Base-by-base conservation (phyloP, 2,329 filamentous ascomycete genomes). In the Stagonosporopsis rhizophila region DNA sequence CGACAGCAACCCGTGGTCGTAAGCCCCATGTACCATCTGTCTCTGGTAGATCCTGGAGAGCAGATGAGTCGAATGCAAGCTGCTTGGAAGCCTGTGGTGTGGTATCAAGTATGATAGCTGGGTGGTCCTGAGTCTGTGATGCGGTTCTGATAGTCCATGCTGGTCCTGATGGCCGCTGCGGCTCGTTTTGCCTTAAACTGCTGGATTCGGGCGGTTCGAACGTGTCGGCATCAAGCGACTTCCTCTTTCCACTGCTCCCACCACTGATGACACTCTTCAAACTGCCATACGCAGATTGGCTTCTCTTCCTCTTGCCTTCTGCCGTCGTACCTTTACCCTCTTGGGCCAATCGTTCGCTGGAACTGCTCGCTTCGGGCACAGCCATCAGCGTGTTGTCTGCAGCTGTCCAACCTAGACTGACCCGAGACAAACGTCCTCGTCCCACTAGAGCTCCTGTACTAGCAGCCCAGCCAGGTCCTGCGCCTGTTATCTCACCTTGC, bases 401-500 rank as follows among this genome's bases (percentile, higher is more conserved):
- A 7, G 70, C 67, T 40, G 69, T 59, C 74, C 74, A 75, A 7
- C 69, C 72, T 44, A 72, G 72, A 34, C 66, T 67, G 23, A 70
- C 59, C 30, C 71, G 65, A 23, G 71, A 64, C 48, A 75, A 58
- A 19, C 70, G 66, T 8, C 72, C 69, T 56, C 70, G 64, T 51
- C 72, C 71, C 22, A 59, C 67, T 27, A 75, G 46, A 9, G 67
- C 62, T 44, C 66, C 68, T 53, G 69, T 70, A 44, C 67, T 72
- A 48, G 62, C 56, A 44, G 56, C 66, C 71, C 71, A 72, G 8
- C 60, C 68, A 12, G 62, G 65, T 0, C 68, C 67, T 1, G 65
- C 53, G 9, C 62, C 62, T 12, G 70, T 74, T 60, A 87, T 85
- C 68, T 87, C 84, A 35, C 84, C 85, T 51, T 86, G 76, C 0